Evolutionary conservation across 805 yeast species (phyloP).

Genomic region (Saitoella complicata): DNA sequence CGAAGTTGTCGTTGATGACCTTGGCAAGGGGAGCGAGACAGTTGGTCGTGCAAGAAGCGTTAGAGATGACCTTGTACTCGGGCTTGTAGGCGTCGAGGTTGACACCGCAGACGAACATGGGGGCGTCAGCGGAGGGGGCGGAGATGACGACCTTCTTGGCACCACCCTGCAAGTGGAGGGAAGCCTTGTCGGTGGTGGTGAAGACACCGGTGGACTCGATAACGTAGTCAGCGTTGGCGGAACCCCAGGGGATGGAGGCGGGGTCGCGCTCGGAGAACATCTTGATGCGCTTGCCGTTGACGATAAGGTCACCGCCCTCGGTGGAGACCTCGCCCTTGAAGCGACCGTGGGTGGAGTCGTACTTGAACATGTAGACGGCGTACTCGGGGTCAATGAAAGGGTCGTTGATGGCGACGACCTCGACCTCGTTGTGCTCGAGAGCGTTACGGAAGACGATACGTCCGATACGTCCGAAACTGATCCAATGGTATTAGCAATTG

Average conservation of each 20-base stretch:
- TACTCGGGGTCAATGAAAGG: constrained; percentile 81
- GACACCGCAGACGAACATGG: constrained; percentile 90
- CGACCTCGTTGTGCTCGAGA: constrained; percentile 52
- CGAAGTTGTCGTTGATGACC: constrained; percentile 70
- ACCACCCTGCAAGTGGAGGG: constrained; percentile 74
- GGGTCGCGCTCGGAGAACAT: constrained; percentile 78
- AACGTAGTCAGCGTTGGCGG: constrained; percentile 59
- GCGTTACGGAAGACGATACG: constrained; percentile 78
- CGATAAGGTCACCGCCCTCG: constrained; percentile 35
- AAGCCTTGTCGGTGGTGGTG: constrained; percentile 67
- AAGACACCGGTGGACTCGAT: constrained; percentile 92
- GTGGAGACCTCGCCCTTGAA: constrained; percentile 55
- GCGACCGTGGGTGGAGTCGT: constrained; percentile 84
- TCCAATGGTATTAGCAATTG: no score
- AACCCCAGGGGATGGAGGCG: constrained; percentile 75
- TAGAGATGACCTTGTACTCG: constrained; percentile 64
- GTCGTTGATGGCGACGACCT: constrained; percentile 78
- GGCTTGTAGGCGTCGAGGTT: constrained; percentile 64
- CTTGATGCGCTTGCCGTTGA: constrained; percentile 50
- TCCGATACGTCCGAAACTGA: constrained; percentile 72
- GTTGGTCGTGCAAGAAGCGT: constrained; percentile 93
- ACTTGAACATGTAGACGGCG: constrained; percentile 91
- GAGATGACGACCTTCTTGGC: constrained; percentile 91
- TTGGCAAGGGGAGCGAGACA: constrained; percentile 91
- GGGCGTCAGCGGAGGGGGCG: constrained; percentile 87